Base-by-base conservation (phyloP, 768 basidiomycete species). In the Pleurotus tuber-regium region DNA sequence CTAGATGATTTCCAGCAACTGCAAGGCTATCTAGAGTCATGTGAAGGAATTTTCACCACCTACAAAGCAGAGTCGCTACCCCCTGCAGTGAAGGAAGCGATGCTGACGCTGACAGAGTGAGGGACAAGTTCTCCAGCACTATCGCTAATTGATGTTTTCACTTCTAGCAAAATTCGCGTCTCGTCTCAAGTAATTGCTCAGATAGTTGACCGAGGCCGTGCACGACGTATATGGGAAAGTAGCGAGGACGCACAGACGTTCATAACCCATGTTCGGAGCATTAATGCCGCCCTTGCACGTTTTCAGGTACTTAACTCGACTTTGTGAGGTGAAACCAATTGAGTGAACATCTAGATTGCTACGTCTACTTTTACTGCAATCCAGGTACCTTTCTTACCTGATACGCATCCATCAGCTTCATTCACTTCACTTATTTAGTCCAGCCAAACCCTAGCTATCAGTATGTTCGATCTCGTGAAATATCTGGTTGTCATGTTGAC, bases 391-490 rank as follows among this genome's bases (percentile, higher is more conserved):
- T n/a, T n/a, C n/a, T n/a, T n/a, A n/a, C n/a, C n/a, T n/a, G n/a
- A n/a, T n/a, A n/a, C n/a, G n/a, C 31, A 33, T 33, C 31, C 2
- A 33, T 33, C 10, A 11, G 31, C 31, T 10, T 11, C 16, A 33
- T 33, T 2, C 16, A 33, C 16, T n/a, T 33, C 4, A 33, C 31
- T 4, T 33, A 33, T n/a, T 33, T 29, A 30, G 33, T 38, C n/a
- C 33, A 21, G 14, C 36, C 54, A 23, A 25, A 12, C 43, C 54
- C 54, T 56, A 40, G 40, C 50, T 59, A 54, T 59, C 52, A 60
- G 52, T 33, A 33, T 33, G 31, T 33, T n/a, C 31, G 10, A 33
- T 10, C 10, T n/a, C 16, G 31, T 2, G 31, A n/a, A 10, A n/a
- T n/a, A n/a, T n/a, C 31, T 33, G 31, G n/a, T n/a, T 3, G 10